These are phyloP conservation scores for Metschnikowia corniflorae DNA, from an alignment of 805 yeast species.

Conservation along the genomic window DNA sequence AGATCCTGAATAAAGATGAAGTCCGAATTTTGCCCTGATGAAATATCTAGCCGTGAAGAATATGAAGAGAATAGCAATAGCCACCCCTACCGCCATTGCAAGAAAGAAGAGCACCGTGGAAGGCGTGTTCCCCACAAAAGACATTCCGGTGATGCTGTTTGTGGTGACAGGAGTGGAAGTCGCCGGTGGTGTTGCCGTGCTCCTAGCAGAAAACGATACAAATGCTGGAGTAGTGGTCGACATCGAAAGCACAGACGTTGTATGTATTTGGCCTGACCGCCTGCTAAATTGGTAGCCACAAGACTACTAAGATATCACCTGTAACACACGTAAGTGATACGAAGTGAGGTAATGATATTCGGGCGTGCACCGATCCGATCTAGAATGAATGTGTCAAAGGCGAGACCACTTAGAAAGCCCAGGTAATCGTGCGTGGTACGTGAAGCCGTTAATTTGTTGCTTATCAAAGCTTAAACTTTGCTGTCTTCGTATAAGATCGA, in stretches of 20 bases:
- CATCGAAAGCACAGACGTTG: neutral
- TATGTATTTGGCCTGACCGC: too few relatives aligned
- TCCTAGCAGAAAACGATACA: neutral
- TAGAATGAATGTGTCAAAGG: too few relatives aligned
- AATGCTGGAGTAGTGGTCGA: neutral
- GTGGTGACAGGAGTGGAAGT: neutral
- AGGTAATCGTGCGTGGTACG: too few relatives aligned
- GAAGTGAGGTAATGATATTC: too few relatives aligned
- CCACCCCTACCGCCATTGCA: conserved; percentile 59
- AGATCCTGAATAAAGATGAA: conserved; percentile 41
- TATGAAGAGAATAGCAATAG: conserved; percentile 52
- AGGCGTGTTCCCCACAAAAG: conserved; percentile 48
- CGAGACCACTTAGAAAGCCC: too few relatives aligned
- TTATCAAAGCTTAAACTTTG: too few relatives aligned
- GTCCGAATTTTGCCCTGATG: conserved; percentile 53
- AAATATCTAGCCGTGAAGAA: conserved; percentile 62
- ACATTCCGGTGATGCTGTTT: neutral
- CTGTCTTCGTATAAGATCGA: too few relatives aligned
- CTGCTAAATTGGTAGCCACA: too few relatives aligned
- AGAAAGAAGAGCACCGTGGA: conserved; percentile 62
- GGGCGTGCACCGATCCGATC: too few relatives aligned
- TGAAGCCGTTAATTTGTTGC: too few relatives aligned
- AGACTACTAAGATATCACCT: too few relatives aligned
- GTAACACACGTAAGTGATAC: too few relatives aligned
- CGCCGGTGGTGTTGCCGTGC: neutral